Percentiles rank a stretch among this genome's conserved stretches.
Conservation (phyloP, 306 rosid genomes). For the Vigna trinervia region DNA sequence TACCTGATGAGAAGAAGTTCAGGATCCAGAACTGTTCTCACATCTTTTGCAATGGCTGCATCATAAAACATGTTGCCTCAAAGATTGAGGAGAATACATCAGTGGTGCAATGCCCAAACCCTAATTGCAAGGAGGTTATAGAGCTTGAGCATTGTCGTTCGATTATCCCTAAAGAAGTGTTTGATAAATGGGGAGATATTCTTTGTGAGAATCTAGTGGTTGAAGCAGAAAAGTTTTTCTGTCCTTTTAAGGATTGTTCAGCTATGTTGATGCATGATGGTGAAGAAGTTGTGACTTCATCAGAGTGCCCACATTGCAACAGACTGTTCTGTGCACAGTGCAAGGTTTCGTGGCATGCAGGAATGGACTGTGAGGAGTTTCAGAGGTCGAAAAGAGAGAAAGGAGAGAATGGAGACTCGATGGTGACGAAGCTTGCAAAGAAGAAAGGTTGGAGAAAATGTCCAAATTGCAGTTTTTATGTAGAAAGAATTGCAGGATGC, state of each 20-base stretch:
- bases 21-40: slow-evolving; percentile 53
- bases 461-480: slow-evolving; percentile 55
- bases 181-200: slow-evolving; percentile 65
- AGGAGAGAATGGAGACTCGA: slow-evolving; percentile 52
- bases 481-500: slow-evolving; percentile 59
- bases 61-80: slow-evolving; percentile 48
- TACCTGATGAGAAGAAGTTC: slow-evolving; percentile 50
- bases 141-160: slow-evolving; percentile 53
- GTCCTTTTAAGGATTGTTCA: slow-evolving; percentile 68
- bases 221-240: slow-evolving; percentile 50
- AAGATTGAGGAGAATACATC: slow-evolving; percentile 56
- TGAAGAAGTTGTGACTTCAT: slow-evolving; percentile 43
- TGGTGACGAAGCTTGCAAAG: slow-evolving; percentile 58
- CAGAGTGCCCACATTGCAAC: slow-evolving; percentile 62
- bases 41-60: slow-evolving; percentile 57
- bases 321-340: slow-evolving; percentile 72
- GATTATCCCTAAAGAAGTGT: slow-evolving; percentile 53
- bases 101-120: slow-evolving; percentile 59
- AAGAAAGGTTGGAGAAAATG: slow-evolving; percentile 60
- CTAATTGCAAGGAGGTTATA: slow-evolving; percentile 49
- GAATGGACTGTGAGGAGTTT: slow-evolving; percentile 54
- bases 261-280: slow-evolving; percentile 57
- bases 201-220: slow-evolving; percentile 55
- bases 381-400: slow-evolving; percentile 33
- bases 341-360: slow-evolving; percentile 66